A percentile compares a stretch with the other conserved stretches of the same genome.
These are phyloP conservation scores for Chytriomyces confervae DNA, from an alignment of 192 early-diverging fungal genomes.

Conservation along the genomic window DNA sequence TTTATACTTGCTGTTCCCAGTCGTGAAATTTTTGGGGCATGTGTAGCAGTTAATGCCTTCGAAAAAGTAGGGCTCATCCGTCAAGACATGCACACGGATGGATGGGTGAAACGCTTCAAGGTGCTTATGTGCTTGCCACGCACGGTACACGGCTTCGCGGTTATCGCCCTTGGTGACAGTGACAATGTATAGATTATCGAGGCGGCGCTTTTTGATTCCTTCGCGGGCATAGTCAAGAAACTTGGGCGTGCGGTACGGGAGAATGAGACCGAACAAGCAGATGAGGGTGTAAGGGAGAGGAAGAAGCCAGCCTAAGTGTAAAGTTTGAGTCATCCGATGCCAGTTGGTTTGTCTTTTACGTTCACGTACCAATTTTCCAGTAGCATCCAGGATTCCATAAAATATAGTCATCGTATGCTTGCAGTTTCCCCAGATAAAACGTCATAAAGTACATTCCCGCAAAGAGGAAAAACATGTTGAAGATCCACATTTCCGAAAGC, in stretches of 20 bases:
- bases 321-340: constrained; percentile 3
- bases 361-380: constrained; percentile 60
- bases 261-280: constrained; percentile 61
- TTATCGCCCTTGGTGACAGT: constrained; percentile 65
- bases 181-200: constrained; percentile 66
- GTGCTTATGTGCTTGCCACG: constrained; percentile 63
- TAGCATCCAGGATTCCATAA: constrained; percentile 62
- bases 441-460: constrained; percentile 54
- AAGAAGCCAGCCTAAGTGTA: constrained; percentile 51
- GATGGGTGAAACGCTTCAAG: constrained; percentile 58
- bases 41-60: constrained; percentile 68
- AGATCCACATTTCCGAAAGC: constrained; percentile 61
- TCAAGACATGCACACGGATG: constrained; percentile 63
- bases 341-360: not conserved
- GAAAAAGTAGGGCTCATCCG: constrained; percentile 68
- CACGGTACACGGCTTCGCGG: constrained; percentile 58
- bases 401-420: constrained; percentile 51
- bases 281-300: constrained; percentile 65
- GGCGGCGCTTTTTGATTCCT: constrained; percentile 51
- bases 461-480: constrained; percentile 53
- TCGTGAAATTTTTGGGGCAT: constrained; percentile 55
- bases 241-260: constrained; percentile 64
- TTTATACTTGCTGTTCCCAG: constrained; percentile 61
- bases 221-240: constrained; percentile 55
- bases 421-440: constrained; percentile 48